Evolutionary conservation across 1,284 basidiomycete genomes (phyloP).

Genomic region (Rhodotorula glutinis): DNA sequence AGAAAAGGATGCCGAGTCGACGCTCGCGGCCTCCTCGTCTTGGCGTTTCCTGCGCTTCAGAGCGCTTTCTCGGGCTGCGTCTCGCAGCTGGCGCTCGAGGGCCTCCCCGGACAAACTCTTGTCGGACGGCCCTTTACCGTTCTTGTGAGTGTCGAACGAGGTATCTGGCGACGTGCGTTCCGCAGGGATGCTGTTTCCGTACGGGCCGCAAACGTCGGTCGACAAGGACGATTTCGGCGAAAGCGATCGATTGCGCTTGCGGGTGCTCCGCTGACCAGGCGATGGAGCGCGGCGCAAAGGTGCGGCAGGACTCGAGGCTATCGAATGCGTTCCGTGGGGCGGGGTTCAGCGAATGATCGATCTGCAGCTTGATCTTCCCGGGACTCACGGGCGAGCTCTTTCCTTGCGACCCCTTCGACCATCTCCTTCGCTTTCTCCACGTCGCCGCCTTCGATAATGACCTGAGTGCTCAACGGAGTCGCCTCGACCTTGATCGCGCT

Average conservation of each 20-base stretch:
- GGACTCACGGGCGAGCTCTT: background rate
- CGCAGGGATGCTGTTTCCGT: background rate
- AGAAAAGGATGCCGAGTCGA: too few relatives aligned
- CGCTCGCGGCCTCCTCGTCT: background rate
- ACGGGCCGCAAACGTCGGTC: background rate
- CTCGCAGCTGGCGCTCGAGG: background rate
- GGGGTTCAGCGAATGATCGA: too few relatives aligned
- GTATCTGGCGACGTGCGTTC: background rate
- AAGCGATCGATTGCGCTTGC: background rate
- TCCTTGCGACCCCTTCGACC: background rate
- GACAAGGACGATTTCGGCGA: background rate
- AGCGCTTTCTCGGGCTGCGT: background rate
- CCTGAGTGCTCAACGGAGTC: background rate
- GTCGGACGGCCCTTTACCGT: too few relatives aligned
- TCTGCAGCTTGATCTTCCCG: too few relatives aligned
- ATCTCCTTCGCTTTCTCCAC: background rate
- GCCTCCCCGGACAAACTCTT: background rate
- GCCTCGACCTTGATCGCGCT: background rate
- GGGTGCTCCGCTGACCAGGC: too few relatives aligned
- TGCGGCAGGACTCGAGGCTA: too few relatives aligned
- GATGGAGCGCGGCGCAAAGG: too few relatives aligned
- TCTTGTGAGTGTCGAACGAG: background rate
- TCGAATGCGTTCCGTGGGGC: too few relatives aligned
- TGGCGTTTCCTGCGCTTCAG: background rate
- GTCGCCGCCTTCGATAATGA: background rate